Evolutionary conservation across 202 grass and related monocot species (phyloP).

Genomic region (Musa balbisiana): DNA sequence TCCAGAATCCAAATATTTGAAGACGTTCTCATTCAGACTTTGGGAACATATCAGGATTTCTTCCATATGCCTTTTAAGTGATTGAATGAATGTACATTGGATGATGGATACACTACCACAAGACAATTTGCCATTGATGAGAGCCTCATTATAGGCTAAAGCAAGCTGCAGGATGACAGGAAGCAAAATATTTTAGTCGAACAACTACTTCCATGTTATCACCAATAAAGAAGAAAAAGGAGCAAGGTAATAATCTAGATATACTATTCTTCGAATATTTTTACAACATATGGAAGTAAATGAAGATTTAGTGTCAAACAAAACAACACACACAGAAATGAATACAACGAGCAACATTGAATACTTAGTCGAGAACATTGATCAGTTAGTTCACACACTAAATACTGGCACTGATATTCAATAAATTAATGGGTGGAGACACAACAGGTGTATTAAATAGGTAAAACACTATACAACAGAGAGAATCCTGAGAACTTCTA

Average conservation of each 20-base stretch:
- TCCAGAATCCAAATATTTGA: constrained; percentile 47
- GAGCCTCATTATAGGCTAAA: constrained; percentile 68
- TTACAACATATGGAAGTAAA: no score
- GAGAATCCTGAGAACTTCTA: neutral
- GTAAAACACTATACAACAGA: neutral
- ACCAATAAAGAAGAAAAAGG: no score
- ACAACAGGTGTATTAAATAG: neutral
- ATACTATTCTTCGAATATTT: no score
- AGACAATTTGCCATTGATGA: constrained; percentile 50
- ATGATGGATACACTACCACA: constrained; percentile 53
- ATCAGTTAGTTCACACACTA: no score
- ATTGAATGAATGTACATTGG: constrained; percentile 74
- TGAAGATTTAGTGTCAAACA: neutral
- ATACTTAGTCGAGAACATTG: neutral
- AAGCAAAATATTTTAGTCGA: constrained; percentile 1
- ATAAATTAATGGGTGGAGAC: neutral
- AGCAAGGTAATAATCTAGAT: no score
- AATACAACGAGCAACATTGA: neutral
- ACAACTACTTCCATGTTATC: neutral
- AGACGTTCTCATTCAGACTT: constrained; percentile 32
- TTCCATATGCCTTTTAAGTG: constrained; percentile 54
- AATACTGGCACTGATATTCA: no score
- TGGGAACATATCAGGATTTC: constrained; percentile 40
- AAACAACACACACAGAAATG: no score
- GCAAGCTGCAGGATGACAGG: constrained; percentile 46